These are phyloP conservation scores for Microdochium trichocladiopsis DNA, from an alignment of 2,329 filamentous ascomycete species.

Conservation along the genomic window DNA sequence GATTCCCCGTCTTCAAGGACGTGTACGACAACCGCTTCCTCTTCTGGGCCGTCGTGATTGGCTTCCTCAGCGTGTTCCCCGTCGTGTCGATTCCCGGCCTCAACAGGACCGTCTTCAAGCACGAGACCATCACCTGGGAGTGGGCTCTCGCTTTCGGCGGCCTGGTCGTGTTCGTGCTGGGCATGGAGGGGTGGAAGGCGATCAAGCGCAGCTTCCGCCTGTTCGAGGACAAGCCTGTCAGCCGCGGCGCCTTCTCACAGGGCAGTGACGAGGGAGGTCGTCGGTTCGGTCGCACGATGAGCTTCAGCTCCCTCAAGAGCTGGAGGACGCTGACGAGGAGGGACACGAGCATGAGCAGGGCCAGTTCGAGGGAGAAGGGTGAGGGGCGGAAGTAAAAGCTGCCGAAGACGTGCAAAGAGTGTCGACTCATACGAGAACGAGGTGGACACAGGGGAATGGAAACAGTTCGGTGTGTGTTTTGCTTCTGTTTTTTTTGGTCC, in stretches of 20 bases:
- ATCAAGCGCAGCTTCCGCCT: slow-evolving; percentile 51
- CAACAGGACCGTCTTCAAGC: slow-evolving; percentile 66
- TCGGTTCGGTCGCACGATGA: slow-evolving; percentile 40
- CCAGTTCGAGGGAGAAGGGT: slow-evolving; percentile 11
- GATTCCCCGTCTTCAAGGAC: slow-evolving; percentile 51
- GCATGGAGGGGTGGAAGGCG: slow-evolving; percentile 67
- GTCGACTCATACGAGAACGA: neutral
- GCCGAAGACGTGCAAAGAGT: neutral
- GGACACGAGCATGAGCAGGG: slow-evolving; percentile 14
- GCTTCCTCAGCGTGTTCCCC: slow-evolving; percentile 56
- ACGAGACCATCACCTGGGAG: slow-evolving; percentile 66
- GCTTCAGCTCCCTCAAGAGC: slow-evolving; percentile 41
- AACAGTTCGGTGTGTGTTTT: too few relatives aligned
- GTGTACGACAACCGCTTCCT: slow-evolving; percentile 65
- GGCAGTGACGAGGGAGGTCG: slow-evolving; percentile 37
- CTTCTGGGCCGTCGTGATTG: slow-evolving; percentile 58
- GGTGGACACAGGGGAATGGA: too few relatives aligned
- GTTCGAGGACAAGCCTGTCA: slow-evolving; percentile 43
- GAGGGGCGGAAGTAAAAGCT: neutral
- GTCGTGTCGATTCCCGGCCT: slow-evolving; percentile 67
- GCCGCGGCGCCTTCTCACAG: slow-evolving; percentile 43
- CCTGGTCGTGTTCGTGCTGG: slow-evolving; percentile 56
- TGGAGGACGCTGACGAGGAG: slow-evolving; percentile 25
- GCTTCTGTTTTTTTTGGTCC: too few relatives aligned
- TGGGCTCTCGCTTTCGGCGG: slow-evolving; percentile 63